These are phyloP conservation scores for Saraca asoca DNA, from an alignment of 331 rosid genomes.

Conservation along the genomic window DNA sequence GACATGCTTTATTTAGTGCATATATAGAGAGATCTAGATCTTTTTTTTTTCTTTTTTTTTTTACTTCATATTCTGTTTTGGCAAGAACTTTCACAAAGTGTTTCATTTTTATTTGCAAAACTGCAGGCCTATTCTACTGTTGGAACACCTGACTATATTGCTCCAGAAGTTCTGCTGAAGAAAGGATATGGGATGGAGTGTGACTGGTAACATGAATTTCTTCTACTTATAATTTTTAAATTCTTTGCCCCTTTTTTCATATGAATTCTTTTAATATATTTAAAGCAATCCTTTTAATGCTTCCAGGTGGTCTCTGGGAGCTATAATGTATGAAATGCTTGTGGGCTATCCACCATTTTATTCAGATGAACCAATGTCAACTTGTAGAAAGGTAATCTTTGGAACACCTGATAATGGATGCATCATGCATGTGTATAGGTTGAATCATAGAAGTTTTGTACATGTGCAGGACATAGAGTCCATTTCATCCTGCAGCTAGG, in stretches of 20 bases:
- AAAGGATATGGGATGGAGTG: slow-evolving; percentile 99
- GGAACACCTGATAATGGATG: slow-evolving; percentile 30
- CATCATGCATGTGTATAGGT: slow-evolving; percentile 22
- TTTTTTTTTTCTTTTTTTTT: slow-evolving; percentile 9
- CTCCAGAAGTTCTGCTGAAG: slow-evolving; percentile 96
- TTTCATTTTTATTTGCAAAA: slow-evolving; percentile 19
- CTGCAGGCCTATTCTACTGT: slow-evolving; percentile 96
- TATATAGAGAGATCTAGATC: slow-evolving; percentile 7
- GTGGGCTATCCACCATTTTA: slow-evolving; percentile 98
- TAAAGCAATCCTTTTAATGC: slow-evolving; percentile 39
- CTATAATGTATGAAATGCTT: slow-evolving; percentile 98
- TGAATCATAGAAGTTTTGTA: slow-evolving; percentile 10
- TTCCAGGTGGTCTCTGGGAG: slow-evolving; percentile 98
- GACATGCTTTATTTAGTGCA: slow-evolving; percentile 28
- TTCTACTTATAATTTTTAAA: slow-evolving; percentile 5
- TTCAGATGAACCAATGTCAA: slow-evolving; percentile 95
- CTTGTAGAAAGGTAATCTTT: slow-evolving; percentile 88
- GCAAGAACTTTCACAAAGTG: not conserved
- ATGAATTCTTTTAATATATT: slow-evolving; percentile 13
- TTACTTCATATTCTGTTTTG: slow-evolving; percentile 29
- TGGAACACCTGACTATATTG: slow-evolving; percentile 98
- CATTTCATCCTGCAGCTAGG: slow-evolving; percentile 19
- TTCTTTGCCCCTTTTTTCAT: not conserved
- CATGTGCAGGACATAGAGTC: slow-evolving; percentile 10
- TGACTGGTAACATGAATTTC: slow-evolving; percentile 59